These are phyloP conservation scores for Olyra latifolia DNA, from an alignment of 176 grass and related monocot species.

Conservation along the genomic window DNA sequence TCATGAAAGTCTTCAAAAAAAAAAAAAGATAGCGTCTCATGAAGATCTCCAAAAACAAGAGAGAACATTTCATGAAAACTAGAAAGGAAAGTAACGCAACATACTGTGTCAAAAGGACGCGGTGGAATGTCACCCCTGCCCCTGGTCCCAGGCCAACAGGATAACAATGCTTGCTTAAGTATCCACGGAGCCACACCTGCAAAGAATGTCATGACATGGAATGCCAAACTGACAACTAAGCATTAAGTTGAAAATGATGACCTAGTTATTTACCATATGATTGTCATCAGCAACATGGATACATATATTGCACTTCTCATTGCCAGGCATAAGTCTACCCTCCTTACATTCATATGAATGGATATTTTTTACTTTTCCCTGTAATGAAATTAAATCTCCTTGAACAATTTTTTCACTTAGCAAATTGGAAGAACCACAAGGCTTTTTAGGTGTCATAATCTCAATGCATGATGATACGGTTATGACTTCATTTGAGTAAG, in stretches of 20 bases:
- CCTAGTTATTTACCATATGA: conserved; percentile 58
- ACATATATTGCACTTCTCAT: conserved; percentile 55
- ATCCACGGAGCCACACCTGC: conserved; percentile 73
- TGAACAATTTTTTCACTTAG: conserved; percentile 37
- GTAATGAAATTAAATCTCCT: conserved; percentile 73
- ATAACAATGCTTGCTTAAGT: conserved; percentile 52
- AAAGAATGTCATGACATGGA: conserved; percentile 38
- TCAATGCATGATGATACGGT: conserved; percentile 73
- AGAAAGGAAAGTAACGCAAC: conserved; percentile 28
- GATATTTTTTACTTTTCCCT: conserved; percentile 68
- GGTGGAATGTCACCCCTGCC: conserved; percentile 67
- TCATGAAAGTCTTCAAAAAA: conserved; percentile 16
- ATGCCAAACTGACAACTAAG: conserved; percentile 25
- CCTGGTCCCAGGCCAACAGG: conserved; percentile 72
- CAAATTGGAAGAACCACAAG: conserved; percentile 44
- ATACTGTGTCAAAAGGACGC: conserved; percentile 64
- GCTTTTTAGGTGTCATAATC: conserved; percentile 47
- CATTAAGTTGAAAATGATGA: conserved; percentile 32
- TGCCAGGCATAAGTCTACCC: conserved; percentile 21
- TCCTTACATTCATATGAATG: conserved; percentile 50
- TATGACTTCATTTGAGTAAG: conserved; percentile 48
- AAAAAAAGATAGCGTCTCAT: conserved; percentile 25
- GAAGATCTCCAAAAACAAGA: conserved; percentile 26
- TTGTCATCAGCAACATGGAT: conserved; percentile 72
- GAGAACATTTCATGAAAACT: conserved; percentile 31